Evolutionary conservation across 108 stramenopile species (phyloP).

Genomic region (Cyclotella kingstonii): DNA sequence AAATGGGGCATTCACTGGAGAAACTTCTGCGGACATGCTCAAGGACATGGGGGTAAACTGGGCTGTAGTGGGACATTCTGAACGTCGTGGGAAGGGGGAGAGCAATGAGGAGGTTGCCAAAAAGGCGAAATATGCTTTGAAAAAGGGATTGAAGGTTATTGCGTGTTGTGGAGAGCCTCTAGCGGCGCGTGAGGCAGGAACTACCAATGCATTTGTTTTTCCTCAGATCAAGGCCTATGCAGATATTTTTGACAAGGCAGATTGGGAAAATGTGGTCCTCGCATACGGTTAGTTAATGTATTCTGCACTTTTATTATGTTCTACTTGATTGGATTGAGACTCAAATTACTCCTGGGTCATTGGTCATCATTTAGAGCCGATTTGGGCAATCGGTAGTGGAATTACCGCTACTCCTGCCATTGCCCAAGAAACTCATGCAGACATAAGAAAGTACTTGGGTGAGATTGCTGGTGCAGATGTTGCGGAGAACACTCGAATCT

Average conservation of each 20-base stretch:
- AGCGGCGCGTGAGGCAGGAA: constrained; percentile 93
- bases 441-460: constrained; percentile 82
- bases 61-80: constrained; percentile 96
- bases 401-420: constrained; percentile 95
- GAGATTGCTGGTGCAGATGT: constrained; percentile 85
- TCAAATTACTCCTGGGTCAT: too few species aligned
- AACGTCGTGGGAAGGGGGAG: constrained; percentile 97
- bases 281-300: constrained; percentile 39
- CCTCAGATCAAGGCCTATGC: constrained; percentile 97
- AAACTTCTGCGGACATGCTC: constrained; percentile 97
- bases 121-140: constrained; percentile 94
- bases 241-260: constrained; percentile 78
- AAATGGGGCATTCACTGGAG: constrained; percentile 97
- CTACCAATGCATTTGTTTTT: constrained; percentile 96
- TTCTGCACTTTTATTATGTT: too few species aligned
- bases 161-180: constrained; percentile 98
- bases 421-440: constrained; percentile 93
- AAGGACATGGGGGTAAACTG: constrained; percentile 93
- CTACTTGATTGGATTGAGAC: too few species aligned
- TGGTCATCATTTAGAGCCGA: constrained; percentile 80
- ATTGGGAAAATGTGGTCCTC: constrained; percentile 88
- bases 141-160: constrained; percentile 91
- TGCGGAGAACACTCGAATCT: constrained; percentile 81
- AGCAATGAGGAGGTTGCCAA: constrained; percentile 83
- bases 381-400: constrained; percentile 99